Evolutionary conservation across 2,329 filamentous ascomycete species (phyloP).

Genomic region (Phoma sp.): DNA sequence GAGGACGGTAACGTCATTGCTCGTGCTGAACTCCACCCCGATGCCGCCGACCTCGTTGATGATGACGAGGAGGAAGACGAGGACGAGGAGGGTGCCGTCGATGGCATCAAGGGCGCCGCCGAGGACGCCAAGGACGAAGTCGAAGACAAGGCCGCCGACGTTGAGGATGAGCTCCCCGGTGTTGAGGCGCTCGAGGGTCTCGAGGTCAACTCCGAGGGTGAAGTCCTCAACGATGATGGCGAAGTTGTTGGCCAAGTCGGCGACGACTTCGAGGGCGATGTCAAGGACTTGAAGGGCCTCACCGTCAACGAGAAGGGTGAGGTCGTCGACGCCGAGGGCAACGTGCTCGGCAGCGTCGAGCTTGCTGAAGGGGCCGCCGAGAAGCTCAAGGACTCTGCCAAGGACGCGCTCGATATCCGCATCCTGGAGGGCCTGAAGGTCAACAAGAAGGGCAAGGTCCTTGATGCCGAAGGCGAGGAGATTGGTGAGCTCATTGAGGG

Average conservation of each 20-base stretch:
- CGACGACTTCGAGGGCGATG: conserved; percentile 52
- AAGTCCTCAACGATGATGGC: conserved; percentile 58
- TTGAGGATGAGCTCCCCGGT: conserved; percentile 59
- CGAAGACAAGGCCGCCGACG: conserved; percentile 46
- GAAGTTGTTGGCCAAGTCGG: conserved; percentile 57
- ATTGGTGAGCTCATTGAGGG: conserved; percentile 60
- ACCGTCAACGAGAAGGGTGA: conserved; percentile 60
- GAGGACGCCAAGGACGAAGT: conserved; percentile 40
- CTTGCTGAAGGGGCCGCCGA: conserved; percentile 59
- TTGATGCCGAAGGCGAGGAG: conserved; percentile 60
- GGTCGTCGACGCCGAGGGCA: conserved; percentile 59
- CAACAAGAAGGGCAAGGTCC: conserved; percentile 65
- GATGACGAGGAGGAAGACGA: conserved; percentile 42
- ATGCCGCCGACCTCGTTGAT: conserved; percentile 51
- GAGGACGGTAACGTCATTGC: conserved; percentile 62
- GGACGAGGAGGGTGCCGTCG: conserved; percentile 38
- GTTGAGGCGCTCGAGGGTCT: conserved; percentile 61
- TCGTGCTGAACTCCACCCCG: conserved; percentile 58
- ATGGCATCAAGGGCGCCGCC: conserved; percentile 30
- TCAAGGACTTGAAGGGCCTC: conserved; percentile 57
- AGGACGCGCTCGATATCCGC: conserved; percentile 53
- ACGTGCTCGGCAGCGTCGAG: conserved; percentile 59
- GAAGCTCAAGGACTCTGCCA: conserved; percentile 53
- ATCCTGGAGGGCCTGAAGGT: conserved; percentile 62
- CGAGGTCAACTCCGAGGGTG: conserved; percentile 59